These are phyloP conservation scores for Scleromitrula shiraiana DNA, from an alignment of 2,329 filamentous ascomycete genomes.

Conservation along the genomic window DNA sequence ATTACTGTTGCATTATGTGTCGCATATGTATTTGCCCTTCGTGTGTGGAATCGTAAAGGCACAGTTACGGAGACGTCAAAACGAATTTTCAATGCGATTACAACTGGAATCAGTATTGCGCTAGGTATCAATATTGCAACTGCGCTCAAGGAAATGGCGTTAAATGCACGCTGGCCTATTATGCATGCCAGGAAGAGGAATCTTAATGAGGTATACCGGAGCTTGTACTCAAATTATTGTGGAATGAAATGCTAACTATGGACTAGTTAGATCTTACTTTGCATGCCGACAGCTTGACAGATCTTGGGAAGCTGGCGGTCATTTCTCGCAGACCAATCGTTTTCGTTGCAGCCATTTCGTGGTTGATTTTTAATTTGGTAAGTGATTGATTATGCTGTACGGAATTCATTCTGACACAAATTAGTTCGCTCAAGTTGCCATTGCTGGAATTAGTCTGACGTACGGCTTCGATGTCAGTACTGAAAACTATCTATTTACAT, in stretches of 20 bases:
- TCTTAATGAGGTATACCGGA: slow-evolving; percentile 32
- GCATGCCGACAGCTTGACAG: slow-evolving; percentile 28
- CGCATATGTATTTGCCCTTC: slow-evolving; percentile 17
- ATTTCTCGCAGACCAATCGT: slow-evolving; percentile 25
- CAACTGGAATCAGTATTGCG: slow-evolving; percentile 36
- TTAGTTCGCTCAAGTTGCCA: slow-evolving; percentile 35
- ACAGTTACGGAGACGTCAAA: slow-evolving; percentile 32
- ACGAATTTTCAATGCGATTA: slow-evolving; percentile 36
- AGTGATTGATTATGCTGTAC: neutral
- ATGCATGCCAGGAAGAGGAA: slow-evolving; percentile 32
- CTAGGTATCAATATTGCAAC: slow-evolving; percentile 37
- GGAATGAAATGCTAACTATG: slow-evolving; percentile 3
- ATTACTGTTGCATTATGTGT: slow-evolving; percentile 21
- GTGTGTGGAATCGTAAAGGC: slow-evolving; percentile 14
- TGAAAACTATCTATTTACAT: slow-evolving; percentile 26
- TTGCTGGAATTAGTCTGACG: slow-evolving; percentile 36
- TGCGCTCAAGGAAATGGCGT: slow-evolving; percentile 37
- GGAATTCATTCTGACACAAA: neutral
- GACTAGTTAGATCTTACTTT: slow-evolving; percentile 28
- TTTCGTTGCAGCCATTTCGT: slow-evolving; percentile 23
- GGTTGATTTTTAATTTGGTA: slow-evolving; percentile 31
- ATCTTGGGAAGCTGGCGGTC: slow-evolving; percentile 26
- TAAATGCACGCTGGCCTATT: slow-evolving; percentile 40
- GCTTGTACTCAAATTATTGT: neutral
- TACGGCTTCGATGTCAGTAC: slow-evolving; percentile 36